These are phyloP conservation scores for Vanrija sp. DNA, from an alignment of 1,284 basidiomycete genomes.

Conservation along the genomic window DNA sequence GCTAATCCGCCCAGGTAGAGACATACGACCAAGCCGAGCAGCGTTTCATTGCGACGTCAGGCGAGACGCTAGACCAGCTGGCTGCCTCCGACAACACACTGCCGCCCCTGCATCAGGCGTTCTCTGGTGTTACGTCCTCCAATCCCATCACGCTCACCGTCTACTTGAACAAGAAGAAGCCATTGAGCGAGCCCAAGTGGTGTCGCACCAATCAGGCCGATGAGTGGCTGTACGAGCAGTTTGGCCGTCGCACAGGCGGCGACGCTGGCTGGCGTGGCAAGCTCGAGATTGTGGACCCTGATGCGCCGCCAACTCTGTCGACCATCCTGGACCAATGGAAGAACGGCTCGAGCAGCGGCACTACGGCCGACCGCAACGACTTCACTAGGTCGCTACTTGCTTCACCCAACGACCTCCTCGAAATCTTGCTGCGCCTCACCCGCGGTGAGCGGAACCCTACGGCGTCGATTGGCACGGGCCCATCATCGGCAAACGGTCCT, in stretches of 20 bases:
- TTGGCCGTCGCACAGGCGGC: conserved; percentile 60
- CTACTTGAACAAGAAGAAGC: conserved; percentile 77
- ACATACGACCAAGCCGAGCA: conserved; percentile 41
- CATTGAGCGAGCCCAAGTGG: conserved; percentile 92
- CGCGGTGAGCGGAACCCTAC: conserved; percentile 77
- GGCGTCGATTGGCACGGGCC: conserved; percentile 59
- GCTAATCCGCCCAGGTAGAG: conserved; percentile 36
- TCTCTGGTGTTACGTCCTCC: conserved; percentile 18
- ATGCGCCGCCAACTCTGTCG: conserved; percentile 91
- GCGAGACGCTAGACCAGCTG: conserved; percentile 30
- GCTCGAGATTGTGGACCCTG: conserved; percentile 86
- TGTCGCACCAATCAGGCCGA: conserved; percentile 88
- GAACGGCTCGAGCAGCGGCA: conserved; percentile 69
- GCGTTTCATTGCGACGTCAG: conserved; percentile 35
- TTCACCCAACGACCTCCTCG: conserved; percentile 73
- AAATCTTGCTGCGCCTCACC: conserved; percentile 83
- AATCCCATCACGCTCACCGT: conserved; percentile 44
- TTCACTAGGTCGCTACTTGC: conserved; percentile 84
- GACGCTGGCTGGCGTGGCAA: conserved; percentile 84
- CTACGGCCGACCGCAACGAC: conserved; percentile 68
- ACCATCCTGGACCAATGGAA: conserved; percentile 85
- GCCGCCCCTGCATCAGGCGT: conserved; percentile 15
- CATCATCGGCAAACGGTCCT: conserved; percentile 37
- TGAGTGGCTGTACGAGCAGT: conserved; percentile 82
- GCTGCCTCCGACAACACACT: conserved; percentile 17